Evolutionary conservation across 164 flowering plant species (phyloP).

Genomic region (Tinospora cordifolia): DNA sequence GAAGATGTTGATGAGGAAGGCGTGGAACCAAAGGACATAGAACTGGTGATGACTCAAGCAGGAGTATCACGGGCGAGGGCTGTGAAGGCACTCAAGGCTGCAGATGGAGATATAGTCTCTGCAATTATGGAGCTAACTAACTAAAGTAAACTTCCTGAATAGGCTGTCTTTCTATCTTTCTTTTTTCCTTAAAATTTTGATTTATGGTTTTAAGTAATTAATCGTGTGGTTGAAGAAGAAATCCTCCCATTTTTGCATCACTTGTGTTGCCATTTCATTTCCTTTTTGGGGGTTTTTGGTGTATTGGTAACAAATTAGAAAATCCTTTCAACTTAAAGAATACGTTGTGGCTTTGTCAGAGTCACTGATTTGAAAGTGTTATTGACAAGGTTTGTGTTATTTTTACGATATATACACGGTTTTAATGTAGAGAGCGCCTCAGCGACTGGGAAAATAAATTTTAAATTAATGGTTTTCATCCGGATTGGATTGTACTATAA

Average conservation of each 20-base stretch:
- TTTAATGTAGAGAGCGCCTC: no score
- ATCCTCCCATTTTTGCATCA: not conserved
- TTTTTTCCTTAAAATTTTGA: not conserved
- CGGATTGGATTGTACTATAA: no score
- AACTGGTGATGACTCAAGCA: slow-evolving; percentile 37
- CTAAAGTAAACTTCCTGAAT: not conserved
- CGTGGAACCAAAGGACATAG: slow-evolving; percentile 34
- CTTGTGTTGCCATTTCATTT: not conserved
- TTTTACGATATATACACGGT: no score
- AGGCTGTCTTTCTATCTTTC: no score
- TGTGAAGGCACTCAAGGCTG: slow-evolving; percentile 33
- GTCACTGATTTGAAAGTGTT: no score
- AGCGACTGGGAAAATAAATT: no score
- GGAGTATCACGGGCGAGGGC: slow-evolving; percentile 35
- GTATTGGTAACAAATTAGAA: slow-evolving; percentile 8
- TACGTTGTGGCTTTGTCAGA: no score
- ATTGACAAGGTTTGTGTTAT: no score
- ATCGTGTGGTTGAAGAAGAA: not conserved
- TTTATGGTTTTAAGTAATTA: not conserved
- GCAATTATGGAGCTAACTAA: slow-evolving; percentile 37
- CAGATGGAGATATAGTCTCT: slow-evolving; percentile 32
- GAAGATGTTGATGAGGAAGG: slow-evolving; percentile 36
- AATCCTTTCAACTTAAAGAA: not conserved
- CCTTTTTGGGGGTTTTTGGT: not conserved
- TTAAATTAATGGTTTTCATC: no score